Conservation (phyloP, 768 basidiomycete species). For the Termitomyces sp. region DNA sequence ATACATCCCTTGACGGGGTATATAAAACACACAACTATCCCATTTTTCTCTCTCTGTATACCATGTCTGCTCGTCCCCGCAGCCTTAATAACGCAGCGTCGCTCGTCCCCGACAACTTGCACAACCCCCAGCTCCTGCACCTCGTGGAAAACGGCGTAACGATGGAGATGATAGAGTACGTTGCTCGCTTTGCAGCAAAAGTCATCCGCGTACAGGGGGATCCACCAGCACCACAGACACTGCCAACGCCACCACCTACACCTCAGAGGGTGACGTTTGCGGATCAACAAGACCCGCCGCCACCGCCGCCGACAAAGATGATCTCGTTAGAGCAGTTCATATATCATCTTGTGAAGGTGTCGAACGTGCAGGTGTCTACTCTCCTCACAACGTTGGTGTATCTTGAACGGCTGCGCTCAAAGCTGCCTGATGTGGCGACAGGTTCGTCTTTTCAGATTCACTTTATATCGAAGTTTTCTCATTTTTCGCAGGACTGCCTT, state of each 20-base stretch:
- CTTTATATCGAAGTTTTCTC: slow-evolving; percentile 1
- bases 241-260: slow-evolving; percentile 72
- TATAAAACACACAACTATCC: slow-evolving; percentile 32
- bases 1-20: slow-evolving; percentile 44
- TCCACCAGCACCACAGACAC: slow-evolving; percentile 29
- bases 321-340: slow-evolving; percentile 86
- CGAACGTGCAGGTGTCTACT: slow-evolving; percentile 89
- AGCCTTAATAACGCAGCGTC: slow-evolving; percentile 67
- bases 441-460: slow-evolving; percentile 46
- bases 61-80: slow-evolving; percentile 28
- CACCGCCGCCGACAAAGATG: slow-evolving; percentile 26
- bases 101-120: slow-evolving; percentile 70
- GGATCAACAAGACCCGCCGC: slow-evolving; percentile 31
- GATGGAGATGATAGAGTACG: slow-evolving; percentile 80
- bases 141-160: slow-evolving; percentile 79
- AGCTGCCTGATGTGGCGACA: slow-evolving; percentile 81
- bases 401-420: slow-evolving; percentile 80
- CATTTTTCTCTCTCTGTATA: slow-evolving; percentile 26
- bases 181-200: slow-evolving; percentile 74
- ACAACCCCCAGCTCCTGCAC: slow-evolving; percentile 78
- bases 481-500: slow-evolving; percentile 65
- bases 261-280: slow-evolving; percentile 44
- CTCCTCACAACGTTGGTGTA: slow-evolving; percentile 90
- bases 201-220: slow-evolving; percentile 74
- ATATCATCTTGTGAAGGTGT: slow-evolving; percentile 69